Conservation (phyloP, 345 rosid species). For the Clarkia xantiana region DNA sequence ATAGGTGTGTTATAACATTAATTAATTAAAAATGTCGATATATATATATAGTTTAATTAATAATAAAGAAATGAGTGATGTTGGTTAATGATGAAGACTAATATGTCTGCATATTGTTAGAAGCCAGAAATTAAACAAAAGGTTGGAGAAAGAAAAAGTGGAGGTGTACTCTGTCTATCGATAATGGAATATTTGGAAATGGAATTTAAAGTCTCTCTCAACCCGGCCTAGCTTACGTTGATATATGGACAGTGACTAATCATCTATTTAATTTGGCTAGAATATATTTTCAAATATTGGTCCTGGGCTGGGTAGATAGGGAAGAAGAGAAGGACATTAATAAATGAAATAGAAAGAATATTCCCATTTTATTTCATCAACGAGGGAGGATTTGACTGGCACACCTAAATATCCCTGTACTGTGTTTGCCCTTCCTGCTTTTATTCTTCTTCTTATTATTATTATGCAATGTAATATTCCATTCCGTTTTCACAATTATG, state of each 20-base stretch:
- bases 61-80: no score
- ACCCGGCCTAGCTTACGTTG: neutral
- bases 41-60: no score
- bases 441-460: slow-evolving; percentile 4
- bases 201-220: slow-evolving; percentile 16
- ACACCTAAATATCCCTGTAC: slow-evolving; percentile 10
- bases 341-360: slow-evolving; percentile 15
- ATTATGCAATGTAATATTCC: slow-evolving; percentile 1
- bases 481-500: slow-evolving; percentile 4
- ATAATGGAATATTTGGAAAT: slow-evolving; percentile 37
- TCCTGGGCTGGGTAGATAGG: neutral
- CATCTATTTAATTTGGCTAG: neutral
- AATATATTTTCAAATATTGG: no score
- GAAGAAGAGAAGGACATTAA: neutral
- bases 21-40: no score
- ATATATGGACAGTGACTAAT: slow-evolving; percentile 35
- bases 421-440: slow-evolving; percentile 8
- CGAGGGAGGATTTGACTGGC: slow-evolving; percentile 16
- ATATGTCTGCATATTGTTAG: no score
- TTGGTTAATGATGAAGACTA: no score
- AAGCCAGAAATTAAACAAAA: no score
- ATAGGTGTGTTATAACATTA: no score
- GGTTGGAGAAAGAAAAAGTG: slow-evolving; percentile 19
- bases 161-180: slow-evolving; percentile 12
- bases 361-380: slow-evolving; percentile 20